Evolutionary conservation across 768 basidiomycete genomes (phyloP).

Genomic region (Gymnopilus dilepis): DNA sequence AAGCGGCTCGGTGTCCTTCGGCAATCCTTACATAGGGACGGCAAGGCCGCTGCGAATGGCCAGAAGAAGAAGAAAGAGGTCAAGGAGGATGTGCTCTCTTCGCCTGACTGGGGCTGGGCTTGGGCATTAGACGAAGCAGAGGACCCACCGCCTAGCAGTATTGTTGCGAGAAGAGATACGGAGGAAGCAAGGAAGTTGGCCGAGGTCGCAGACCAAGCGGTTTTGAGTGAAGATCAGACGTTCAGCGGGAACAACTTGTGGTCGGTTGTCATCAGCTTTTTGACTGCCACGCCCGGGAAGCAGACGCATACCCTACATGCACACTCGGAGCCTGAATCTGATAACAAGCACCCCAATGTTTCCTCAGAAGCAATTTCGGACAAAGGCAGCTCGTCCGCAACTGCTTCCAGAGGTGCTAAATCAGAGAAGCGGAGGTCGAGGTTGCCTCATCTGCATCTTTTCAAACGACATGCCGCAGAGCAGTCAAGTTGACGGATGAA

Average conservation of each 20-base stretch:
- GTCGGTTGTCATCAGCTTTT: slow-evolving; percentile 66
- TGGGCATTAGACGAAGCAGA: slow-evolving; percentile 86
- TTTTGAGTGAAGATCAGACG: slow-evolving; percentile 59
- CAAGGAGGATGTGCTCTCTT: slow-evolving; percentile 45
- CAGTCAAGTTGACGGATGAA: neutral
- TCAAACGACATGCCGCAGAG: neutral
- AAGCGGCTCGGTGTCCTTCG: slow-evolving; percentile 58
- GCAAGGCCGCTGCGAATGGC: slow-evolving; percentile 10
- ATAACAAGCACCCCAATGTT: neutral
- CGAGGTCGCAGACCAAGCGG: slow-evolving; percentile 71
- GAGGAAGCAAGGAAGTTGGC: slow-evolving; percentile 76
- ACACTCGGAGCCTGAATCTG: neutral
- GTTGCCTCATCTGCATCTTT: slow-evolving; percentile 4
- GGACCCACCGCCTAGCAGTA: slow-evolving; percentile 88
- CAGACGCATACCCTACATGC: slow-evolving; percentile 29
- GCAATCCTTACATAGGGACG: slow-evolving; percentile 38
- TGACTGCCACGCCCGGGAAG: slow-evolving; percentile 59
- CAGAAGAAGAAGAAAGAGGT: slow-evolving; percentile 16
- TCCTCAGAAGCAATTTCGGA: slow-evolving; percentile 7
- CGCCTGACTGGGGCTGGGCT: slow-evolving; percentile 75
- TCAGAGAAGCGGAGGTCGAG: slow-evolving; percentile 4
- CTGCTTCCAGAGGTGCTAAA: neutral
- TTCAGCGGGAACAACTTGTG: slow-evolving; percentile 77
- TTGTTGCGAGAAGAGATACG: slow-evolving; percentile 89
- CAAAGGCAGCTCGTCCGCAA: neutral